Evolutionary conservation across 2,329 filamentous ascomycete genomes (phyloP).

Genomic region (Dothidotthia symphoricarpi): DNA sequence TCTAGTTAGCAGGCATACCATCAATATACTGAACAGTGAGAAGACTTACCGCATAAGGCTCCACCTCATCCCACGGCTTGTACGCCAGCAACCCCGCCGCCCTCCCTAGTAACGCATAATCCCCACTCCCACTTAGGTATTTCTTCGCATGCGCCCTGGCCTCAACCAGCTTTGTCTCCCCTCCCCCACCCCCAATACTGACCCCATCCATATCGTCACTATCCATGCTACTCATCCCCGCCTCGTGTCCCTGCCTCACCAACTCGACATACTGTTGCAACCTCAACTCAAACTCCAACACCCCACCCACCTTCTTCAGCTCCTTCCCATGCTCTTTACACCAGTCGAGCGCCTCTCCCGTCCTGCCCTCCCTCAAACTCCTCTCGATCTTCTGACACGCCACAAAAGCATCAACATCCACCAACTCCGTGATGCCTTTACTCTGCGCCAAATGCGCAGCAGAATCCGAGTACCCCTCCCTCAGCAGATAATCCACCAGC

Average conservation of each 20-base stretch:
- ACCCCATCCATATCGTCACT: slow-evolving; percentile 59
- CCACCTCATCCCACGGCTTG: slow-evolving; percentile 58
- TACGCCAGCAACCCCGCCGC: slow-evolving; percentile 82
- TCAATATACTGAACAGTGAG: background rate
- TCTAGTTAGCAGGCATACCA: slow-evolving; percentile 12
- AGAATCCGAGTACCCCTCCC: slow-evolving; percentile 76
- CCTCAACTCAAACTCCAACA: slow-evolving; percentile 88
- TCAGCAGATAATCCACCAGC: slow-evolving; percentile 87
- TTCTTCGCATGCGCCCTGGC: slow-evolving; percentile 81
- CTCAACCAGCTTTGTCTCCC: slow-evolving; percentile 63
- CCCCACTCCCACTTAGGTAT: slow-evolving; percentile 69
- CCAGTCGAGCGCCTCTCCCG: slow-evolving; percentile 81
- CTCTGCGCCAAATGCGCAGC: slow-evolving; percentile 72
- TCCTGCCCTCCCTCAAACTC: slow-evolving; percentile 64
- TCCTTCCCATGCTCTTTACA: slow-evolving; percentile 92
- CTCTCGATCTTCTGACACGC: slow-evolving; percentile 75
- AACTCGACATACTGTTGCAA: slow-evolving; percentile 95
- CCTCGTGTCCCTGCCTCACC: slow-evolving; percentile 59
- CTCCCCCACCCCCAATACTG: slow-evolving; percentile 47
- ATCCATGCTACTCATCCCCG: slow-evolving; percentile 21
- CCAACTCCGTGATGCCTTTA: slow-evolving; percentile 73
- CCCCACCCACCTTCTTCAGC: slow-evolving; percentile 82
- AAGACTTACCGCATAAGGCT: slow-evolving; percentile 58
- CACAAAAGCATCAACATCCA: slow-evolving; percentile 85
- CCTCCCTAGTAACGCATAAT: slow-evolving; percentile 66